Conservation (phyloP, 1,284 basidiomycete species). For the Grifola frondosa region DNA sequence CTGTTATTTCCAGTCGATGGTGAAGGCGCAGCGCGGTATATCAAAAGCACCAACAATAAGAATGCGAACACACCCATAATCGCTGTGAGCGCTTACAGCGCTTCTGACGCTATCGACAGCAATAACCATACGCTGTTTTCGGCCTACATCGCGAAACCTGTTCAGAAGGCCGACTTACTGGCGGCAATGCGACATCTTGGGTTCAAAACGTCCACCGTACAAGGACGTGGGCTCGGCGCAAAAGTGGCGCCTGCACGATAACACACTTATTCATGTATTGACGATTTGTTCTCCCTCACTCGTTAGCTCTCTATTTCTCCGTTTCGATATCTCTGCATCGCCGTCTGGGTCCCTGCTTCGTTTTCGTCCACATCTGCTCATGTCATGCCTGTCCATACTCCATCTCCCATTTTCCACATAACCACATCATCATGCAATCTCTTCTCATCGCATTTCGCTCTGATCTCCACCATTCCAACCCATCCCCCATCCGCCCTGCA, state of each 20-base stretch:
- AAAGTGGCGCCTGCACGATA: constrained; percentile 39
- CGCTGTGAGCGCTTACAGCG: constrained; percentile 83
- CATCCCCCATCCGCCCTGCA: constrained; percentile 14
- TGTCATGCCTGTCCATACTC: constrained; percentile 19
- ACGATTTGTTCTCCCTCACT: constrained; percentile 31
- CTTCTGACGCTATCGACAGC: constrained; percentile 64
- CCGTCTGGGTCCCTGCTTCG: constrained; percentile 28
- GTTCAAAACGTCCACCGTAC: constrained; percentile 83
- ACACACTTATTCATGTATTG: constrained; percentile 22
- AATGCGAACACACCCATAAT: constrained; percentile 90
- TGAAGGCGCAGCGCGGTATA: constrained; percentile 89
- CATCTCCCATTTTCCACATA: constrained; percentile 17
- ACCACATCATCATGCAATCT: constrained; percentile 38
- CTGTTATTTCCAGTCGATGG: constrained; percentile 67
- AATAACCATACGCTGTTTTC: constrained; percentile 87
- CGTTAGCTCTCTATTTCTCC: constrained; percentile 31
- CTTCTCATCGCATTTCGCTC: constrained; percentile 23
- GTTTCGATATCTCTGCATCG: constrained; percentile 28
- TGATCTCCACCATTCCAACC: constrained; percentile 8
- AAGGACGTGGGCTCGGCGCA: constrained; percentile 28
- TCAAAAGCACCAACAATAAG: constrained; percentile 92
- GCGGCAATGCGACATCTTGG: constrained; percentile 81
- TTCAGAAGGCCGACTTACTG: constrained; percentile 83
- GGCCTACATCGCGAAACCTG: constrained; percentile 83
- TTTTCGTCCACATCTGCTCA: constrained; percentile 33